These are phyloP conservation scores for Candida peoriensis DNA, from an alignment of 805 yeast genomes.

Conservation along the genomic window DNA sequence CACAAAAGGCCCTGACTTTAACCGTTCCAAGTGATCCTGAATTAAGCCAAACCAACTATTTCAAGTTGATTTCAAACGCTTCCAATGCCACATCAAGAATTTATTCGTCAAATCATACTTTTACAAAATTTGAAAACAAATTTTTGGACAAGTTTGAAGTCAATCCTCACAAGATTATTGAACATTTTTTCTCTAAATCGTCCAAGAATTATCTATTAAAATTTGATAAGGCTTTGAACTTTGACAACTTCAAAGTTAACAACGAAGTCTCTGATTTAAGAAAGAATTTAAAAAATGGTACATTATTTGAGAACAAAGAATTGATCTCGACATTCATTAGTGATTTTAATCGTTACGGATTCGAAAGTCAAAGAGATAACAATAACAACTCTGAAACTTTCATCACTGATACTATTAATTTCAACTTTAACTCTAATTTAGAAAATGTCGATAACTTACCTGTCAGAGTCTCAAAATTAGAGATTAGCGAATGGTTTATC, in stretches of 20 bases:
- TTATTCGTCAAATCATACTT: conserved; percentile 28
- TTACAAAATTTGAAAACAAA: conserved; percentile 35
- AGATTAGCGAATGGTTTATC: conserved; percentile 34
- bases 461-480: conserved; percentile 31
- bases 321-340: conserved; percentile 23
- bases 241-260: conserved; percentile 24
- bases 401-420: conserved; percentile 25
- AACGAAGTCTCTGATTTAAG: conserved; percentile 19
- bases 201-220: conserved; percentile 29
- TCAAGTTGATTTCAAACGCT: conserved; percentile 29
- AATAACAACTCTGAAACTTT: conserved; percentile 19
- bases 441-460: conserved; percentile 22
- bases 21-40: conserved; percentile 27
- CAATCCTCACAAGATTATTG: conserved; percentile 32
- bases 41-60: conserved; percentile 23
- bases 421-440: conserved; percentile 24
- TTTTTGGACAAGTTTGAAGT: conserved; percentile 36
- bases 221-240: conserved; percentile 27
- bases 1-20: conserved; percentile 31
- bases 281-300: conserved; percentile 19
- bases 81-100: conserved; percentile 31
- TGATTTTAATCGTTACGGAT: conserved; percentile 23
- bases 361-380: conserved; percentile 17
- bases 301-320: conserved; percentile 20
- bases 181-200: conserved; percentile 30